Base-by-base conservation (phyloP, 2,329 filamentous ascomycete species). In the Didymella lethalis region DNA sequence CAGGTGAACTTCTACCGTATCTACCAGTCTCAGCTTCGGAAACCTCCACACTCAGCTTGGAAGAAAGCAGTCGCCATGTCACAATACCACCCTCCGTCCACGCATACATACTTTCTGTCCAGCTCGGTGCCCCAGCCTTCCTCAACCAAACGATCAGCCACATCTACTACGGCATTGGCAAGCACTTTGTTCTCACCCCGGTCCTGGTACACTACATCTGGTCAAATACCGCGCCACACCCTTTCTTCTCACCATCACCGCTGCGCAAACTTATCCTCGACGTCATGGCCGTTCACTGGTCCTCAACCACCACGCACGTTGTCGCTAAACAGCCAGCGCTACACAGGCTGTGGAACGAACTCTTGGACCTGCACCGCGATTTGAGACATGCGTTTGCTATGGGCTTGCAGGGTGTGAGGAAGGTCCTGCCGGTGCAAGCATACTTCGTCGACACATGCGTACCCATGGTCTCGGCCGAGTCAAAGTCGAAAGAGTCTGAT, bases 71-170 rank as follows among this genome's bases (percentile, higher is more conserved):
- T 20, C 14, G 34, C 18, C 36, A 11, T 1, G 10, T 31, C 7
- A n/a, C 23, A 11, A 49, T 63, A 32, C 58, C 57, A 1, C 46
- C 57, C 12, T 64, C 57, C 4, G 36, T 69, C 18, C 59, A 47
- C 4, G 66, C 67, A n/a, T 67, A 63, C 59, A 40, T 69, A 0
- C 60, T 69, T n/a, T 64, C 57, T 10, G 36, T 59, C 8, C 55
- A 50, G 20, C 58, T 70, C 45, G 31, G 51, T 20, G 48, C 65
- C 2, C 6, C 23, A 0, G 2, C 14, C 2, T 71, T 71, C 58
- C 58, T 64, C 45, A 69, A 69, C 31, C 44, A 64, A 25, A 50
- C 62, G 5, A 62, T 64, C 11, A 5, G 28, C 0, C 60, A 57
- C n/a, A 59, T 69, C 14, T 59, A 63, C 28, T 6, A 31, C 2